Base-by-base conservation (phyloP, 208 protist genomes). In the Blastocrithidia nonstop region DNA sequence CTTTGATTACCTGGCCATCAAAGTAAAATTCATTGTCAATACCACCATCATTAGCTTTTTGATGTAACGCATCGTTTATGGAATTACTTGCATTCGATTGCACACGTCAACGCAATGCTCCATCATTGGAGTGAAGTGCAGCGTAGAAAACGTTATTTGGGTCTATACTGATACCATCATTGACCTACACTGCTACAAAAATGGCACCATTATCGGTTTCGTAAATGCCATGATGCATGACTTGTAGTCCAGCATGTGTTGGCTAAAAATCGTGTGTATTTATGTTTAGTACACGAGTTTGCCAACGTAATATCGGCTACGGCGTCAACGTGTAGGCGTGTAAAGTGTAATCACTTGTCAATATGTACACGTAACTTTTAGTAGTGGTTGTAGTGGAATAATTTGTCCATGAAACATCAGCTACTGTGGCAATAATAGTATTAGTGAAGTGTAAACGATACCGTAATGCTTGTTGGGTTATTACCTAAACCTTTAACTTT, bases 211-310 rank as follows among this genome's bases (percentile, higher is more conserved):
- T 51, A 54, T 94, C 87, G 13, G 65, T 61, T 16, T 56, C 54
- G 48, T 82, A 73, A 22, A 85, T 59, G 11, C 80, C 66, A 51
- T 87, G 75, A n/a, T 76, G 73, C 11, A 78, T 35, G n/a, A 94
- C 62, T 5, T 57, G 66, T 17, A 94, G 55, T 24, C 73, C 57
- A 2, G 77, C 80, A 19, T 82, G 64, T 13, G 49, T 50, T 22
- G 60, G 33, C 4, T 70, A 45, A 1, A 17, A 35, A 20, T 39
- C 27, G 7, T 27, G 24, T n/a, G n/a, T n/a, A n/a, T n/a, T n/a
- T n/a, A n/a, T n/a, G n/a, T n/a, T n/a, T n/a, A n/a, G n/a, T n/a
- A n/a, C n/a, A n/a, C n/a, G n/a, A n/a, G n/a, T n/a, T n/a, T n/a
- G n/a, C n/a, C n/a, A n/a, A n/a, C n/a, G n/a, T n/a, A n/a, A n/a